Evolutionary conservation across 495 filamentous ascomycete species (phyloP).

Genomic region (Annulohypoxylon bovei): DNA sequence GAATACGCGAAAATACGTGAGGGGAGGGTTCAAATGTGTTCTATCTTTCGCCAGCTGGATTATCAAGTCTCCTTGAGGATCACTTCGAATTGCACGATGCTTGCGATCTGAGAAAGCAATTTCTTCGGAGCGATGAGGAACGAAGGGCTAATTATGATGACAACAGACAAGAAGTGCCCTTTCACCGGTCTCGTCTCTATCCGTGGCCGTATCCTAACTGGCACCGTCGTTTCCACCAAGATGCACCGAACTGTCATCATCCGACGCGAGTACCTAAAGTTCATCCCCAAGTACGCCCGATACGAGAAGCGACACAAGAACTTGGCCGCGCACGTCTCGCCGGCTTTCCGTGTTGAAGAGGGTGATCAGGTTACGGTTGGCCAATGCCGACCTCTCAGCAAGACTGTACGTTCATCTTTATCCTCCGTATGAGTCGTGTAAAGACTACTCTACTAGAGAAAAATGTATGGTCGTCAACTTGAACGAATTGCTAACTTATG

Average conservation of each 20-base stretch:
- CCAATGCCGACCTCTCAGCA: constrained; percentile 97
- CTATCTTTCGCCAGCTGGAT: background rate
- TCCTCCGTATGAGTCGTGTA: background rate
- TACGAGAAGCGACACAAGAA: constrained; percentile 99
- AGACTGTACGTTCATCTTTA: constrained; percentile 79
- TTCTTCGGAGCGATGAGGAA: background rate
- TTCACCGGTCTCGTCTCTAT: constrained; percentile 98
- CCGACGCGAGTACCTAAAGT: constrained; percentile 99
- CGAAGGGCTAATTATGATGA: constrained; percentile 38
- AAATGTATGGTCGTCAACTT: background rate
- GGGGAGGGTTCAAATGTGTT: background rate
- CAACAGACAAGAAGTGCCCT: constrained; percentile 98
- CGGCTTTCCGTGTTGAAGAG: constrained; percentile 99
- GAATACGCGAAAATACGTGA: constrained; percentile 19
- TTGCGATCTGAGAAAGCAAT: background rate
- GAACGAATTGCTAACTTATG: constrained; percentile 38
- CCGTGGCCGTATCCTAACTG: constrained; percentile 99
- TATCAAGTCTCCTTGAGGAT: background rate
- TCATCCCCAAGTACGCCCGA: constrained; percentile 97
- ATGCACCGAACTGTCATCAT: constrained; percentile 99
- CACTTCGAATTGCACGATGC: background rate
- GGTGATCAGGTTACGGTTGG: constrained; percentile 99
- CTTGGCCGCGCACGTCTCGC: constrained; percentile 96
- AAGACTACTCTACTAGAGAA: background rate
- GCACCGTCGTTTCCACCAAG: constrained; percentile 98